phyloP scores from a whole-genome alignment of 2,329 filamentous ascomycete species.

The Xylariomycetidae sp. region DNA sequence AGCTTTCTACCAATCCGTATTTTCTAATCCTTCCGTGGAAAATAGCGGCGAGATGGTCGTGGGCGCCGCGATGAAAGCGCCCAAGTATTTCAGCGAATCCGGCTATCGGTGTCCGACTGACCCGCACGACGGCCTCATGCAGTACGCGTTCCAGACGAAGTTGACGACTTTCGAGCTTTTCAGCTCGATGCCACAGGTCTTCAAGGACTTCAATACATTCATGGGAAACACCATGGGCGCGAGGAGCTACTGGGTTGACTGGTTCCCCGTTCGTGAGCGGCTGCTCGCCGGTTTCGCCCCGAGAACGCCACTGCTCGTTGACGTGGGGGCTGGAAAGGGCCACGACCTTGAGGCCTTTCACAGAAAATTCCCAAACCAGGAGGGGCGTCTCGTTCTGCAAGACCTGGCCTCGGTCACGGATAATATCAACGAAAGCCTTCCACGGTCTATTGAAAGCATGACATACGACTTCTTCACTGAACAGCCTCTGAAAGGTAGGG shows the following conservation, averaged over 20 bases:
- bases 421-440: slow-evolving; percentile 15
- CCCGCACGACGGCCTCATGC: slow-evolving; percentile 20
- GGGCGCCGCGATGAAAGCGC: slow-evolving; percentile 13
- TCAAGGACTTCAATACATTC: slow-evolving; percentile 22
- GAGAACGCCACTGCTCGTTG: slow-evolving; percentile 20
- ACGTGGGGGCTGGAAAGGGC: slow-evolving; percentile 25
- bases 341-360: slow-evolving; percentile 24
- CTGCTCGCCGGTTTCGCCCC: slow-evolving; percentile 18
- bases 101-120: slow-evolving; percentile 20
- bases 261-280: slow-evolving; percentile 22
- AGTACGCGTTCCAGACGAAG: slow-evolving; percentile 24
- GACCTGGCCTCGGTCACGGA: slow-evolving; percentile 19
- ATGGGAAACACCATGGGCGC: slow-evolving; percentile 26
- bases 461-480: slow-evolving; percentile 30
- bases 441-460: slow-evolving; percentile 21
- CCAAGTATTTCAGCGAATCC: slow-evolving; percentile 17
- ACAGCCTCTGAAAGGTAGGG: slow-evolving; percentile 30
- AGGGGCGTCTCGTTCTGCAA: slow-evolving; percentile 22
- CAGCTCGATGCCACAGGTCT: slow-evolving; percentile 11
- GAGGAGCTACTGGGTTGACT: slow-evolving; percentile 19
- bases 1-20: not conserved
- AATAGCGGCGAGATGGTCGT: slow-evolving; percentile 15
- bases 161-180: slow-evolving; percentile 17
- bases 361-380: slow-evolving; percentile 14
- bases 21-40: not conserved